Evolutionary conservation across 345 rosid species (phyloP).

Genomic region (Pistacia integerrima): DNA sequence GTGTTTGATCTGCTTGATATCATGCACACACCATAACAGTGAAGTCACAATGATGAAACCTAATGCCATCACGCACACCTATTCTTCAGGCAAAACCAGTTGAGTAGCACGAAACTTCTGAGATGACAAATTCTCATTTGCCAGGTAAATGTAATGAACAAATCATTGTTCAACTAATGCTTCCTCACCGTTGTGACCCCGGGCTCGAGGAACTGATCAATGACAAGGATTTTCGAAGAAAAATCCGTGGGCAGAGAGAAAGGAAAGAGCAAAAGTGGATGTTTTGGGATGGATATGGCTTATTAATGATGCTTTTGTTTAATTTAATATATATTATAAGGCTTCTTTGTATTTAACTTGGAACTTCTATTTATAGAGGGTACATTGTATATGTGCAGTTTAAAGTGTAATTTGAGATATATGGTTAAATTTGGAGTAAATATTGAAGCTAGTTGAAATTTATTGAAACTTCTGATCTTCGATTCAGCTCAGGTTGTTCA

Average conservation of each 20-base stretch:
- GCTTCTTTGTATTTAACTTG: not conserved
- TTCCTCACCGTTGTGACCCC: not conserved
- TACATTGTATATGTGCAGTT: not conserved
- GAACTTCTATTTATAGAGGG: not conserved
- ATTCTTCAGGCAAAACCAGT: not conserved
- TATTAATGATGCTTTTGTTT: no score
- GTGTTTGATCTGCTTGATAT: conserved; percentile 25
- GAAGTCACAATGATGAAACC: not conserved
- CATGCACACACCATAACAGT: conserved; percentile 1
- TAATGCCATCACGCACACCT: not conserved
- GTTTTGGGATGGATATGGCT: no score
- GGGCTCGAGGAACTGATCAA: not conserved
- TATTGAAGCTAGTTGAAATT: not conserved
- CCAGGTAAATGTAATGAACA: not conserved
- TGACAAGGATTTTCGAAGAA: not conserved
- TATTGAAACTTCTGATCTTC: not conserved
- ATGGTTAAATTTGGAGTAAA: not conserved
- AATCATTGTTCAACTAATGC: no score
- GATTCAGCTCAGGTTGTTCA: not conserved
- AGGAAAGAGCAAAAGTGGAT: not conserved
- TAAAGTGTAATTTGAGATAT: not conserved
- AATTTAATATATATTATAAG: not conserved
- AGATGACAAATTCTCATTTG: not conserved
- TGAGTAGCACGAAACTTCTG: conserved; percentile 1
- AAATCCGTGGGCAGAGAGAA: not conserved